Evolutionary conservation across 2,329 filamentous ascomycete genomes (phyloP).

Genomic region (Emydomyces testavorans): DNA sequence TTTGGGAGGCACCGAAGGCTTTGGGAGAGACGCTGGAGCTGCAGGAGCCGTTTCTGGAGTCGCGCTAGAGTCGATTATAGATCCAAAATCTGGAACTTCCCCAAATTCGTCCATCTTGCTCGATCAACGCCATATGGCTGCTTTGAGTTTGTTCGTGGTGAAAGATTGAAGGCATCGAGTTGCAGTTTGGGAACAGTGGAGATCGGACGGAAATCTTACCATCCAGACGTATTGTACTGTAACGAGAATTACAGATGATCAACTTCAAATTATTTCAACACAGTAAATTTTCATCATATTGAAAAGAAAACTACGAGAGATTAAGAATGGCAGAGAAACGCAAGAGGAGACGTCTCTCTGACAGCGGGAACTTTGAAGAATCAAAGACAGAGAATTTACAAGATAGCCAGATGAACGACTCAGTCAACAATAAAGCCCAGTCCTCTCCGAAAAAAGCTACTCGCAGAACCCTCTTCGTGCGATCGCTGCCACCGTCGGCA

Average conservation of each 20-base stretch:
- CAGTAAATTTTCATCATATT: too few relatives aligned
- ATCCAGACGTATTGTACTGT: neutral
- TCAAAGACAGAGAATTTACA: constrained; percentile 17
- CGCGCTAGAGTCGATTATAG: constrained; percentile 17
- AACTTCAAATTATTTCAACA: too few relatives aligned
- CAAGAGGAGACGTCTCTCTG: constrained; percentile 30
- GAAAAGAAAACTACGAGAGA: neutral
- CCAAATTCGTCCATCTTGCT: constrained; percentile 36
- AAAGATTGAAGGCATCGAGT: constrained; percentile 3
- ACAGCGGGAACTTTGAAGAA: constrained; percentile 20
- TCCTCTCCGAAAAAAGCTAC: constrained; percentile 10
- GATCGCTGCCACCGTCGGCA: constrained; percentile 64
- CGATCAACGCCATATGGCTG: neutral
- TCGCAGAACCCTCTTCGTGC: constrained; percentile 72
- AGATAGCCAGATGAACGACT: constrained; percentile 19
- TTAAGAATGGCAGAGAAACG: constrained; percentile 25
- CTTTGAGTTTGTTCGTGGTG: constrained; percentile 18
- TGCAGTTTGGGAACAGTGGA: neutral
- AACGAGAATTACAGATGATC: constrained; percentile 2
- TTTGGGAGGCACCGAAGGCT: constrained; percentile 33
- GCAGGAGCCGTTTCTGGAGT: constrained; percentile 27
- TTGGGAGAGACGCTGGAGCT: constrained; percentile 29
- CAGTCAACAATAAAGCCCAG: constrained; percentile 16
- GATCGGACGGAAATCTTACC: neutral
- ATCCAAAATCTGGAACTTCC: constrained; percentile 36